phyloP scores from a whole-genome alignment of 2,329 filamentous ascomycete genomes.

The Hortaea werneckii region DNA sequence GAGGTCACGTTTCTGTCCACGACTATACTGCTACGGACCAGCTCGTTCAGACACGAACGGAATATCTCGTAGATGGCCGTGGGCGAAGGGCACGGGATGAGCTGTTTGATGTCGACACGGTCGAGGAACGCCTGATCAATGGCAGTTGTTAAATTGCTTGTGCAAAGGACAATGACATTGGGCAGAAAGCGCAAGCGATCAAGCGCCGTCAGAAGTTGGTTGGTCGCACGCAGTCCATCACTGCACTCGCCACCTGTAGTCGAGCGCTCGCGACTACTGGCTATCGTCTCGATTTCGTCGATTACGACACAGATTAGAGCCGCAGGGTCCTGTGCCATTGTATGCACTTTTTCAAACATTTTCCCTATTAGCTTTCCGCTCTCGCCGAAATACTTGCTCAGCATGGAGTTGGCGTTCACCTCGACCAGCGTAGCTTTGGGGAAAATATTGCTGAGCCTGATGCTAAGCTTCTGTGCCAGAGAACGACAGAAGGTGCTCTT shows the following conservation, averaged over 20 bases:
- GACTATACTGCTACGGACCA: constrained; percentile 30
- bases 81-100: constrained; percentile 30
- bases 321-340: constrained; percentile 27
- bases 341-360: not conserved
- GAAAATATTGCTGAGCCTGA: constrained; percentile 32
- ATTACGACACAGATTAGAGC: constrained; percentile 38
- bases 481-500: constrained; percentile 37
- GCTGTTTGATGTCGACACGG: constrained; percentile 38
- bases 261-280: constrained; percentile 34
- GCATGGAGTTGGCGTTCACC: constrained; percentile 35
- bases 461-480: constrained; percentile 42
- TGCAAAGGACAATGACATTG: constrained; percentile 41
- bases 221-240: constrained; percentile 40
- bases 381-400: constrained; percentile 40
- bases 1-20: not conserved
- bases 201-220: constrained; percentile 39
- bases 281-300: constrained; percentile 42
- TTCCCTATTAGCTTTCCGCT: constrained; percentile 34
- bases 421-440: constrained; percentile 30
- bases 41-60: constrained; percentile 37
- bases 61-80: constrained; percentile 39
- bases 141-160: constrained; percentile 38
- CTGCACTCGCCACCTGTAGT: constrained; percentile 32
- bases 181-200: constrained; percentile 33
- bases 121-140: constrained; percentile 41